Conservation (phyloP, 1,284 basidiomycete species). For the Cryptococcus sp. region DNA sequence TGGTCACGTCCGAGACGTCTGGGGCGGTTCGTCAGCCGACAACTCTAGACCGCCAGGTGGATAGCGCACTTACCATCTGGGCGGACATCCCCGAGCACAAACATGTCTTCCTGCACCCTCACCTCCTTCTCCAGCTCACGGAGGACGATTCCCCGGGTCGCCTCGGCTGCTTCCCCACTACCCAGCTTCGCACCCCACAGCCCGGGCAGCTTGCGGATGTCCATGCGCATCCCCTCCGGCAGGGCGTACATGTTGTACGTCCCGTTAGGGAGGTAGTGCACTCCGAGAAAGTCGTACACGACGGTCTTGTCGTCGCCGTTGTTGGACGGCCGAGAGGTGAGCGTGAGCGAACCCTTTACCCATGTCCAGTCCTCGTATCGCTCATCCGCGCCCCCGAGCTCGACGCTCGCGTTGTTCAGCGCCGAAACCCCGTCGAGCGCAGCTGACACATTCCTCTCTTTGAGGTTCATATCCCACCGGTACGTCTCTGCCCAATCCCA, state of each 20-base stretch:
- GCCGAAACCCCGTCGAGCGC: neutral
- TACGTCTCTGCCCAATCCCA: slow-evolving; percentile 37
- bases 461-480: slow-evolving; percentile 43
- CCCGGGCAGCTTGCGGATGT: slow-evolving; percentile 61
- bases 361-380: slow-evolving; percentile 34
- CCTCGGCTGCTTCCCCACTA: slow-evolving; percentile 59
- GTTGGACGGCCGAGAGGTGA: slow-evolving; percentile 7
- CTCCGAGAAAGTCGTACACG: slow-evolving; percentile 54
- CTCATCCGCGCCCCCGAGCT: slow-evolving; percentile 1
- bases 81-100: slow-evolving; percentile 32
- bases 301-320: slow-evolving; percentile 18
- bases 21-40: slow-evolving; percentile 1
- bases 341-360: slow-evolving; percentile 34
- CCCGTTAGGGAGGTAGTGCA: slow-evolving; percentile 73
- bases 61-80: slow-evolving; percentile 33
- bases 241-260: slow-evolving; percentile 71
- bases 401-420: neutral
- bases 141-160: slow-evolving; percentile 62
- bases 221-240: slow-evolving; percentile 54
- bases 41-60: neutral
- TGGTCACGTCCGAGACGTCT: slow-evolving; percentile 21
- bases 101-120: slow-evolving; percentile 25
- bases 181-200: slow-evolving; percentile 53
- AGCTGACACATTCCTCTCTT: slow-evolving; percentile 31
- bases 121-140: slow-evolving; percentile 58